A percentile compares a stretch with the other conserved stretches of the same genome.
Evolutionary conservation across 1,284 basidiomycete genomes (phyloP).

Genomic region (Naganishia sp.): DNA sequence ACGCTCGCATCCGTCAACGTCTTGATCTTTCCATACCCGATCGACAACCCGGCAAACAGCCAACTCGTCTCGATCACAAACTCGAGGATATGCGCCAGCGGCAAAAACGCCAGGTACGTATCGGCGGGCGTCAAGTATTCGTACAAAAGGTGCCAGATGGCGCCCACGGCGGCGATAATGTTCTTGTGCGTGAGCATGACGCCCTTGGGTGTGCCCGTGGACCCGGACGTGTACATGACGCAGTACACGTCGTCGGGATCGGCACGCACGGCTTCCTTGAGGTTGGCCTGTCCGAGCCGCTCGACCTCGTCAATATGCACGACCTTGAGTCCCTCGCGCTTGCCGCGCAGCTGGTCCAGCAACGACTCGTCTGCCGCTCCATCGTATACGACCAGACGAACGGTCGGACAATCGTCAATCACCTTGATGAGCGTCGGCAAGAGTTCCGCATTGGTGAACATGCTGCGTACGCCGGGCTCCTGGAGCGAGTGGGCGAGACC

Average conservation of each 20-base stretch:
- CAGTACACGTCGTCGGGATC: conserved; percentile 71
- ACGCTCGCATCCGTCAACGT: conserved; percentile 92
- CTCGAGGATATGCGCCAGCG: conserved; percentile 87
- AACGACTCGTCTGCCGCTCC: conserved; percentile 64
- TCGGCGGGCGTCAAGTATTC: conserved; percentile 72
- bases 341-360: conserved; percentile 62
- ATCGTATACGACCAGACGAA: conserved; percentile 85
- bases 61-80: conserved; percentile 54
- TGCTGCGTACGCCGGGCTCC: conserved; percentile 70
- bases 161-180: conserved; percentile 80
- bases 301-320: conserved; percentile 71
- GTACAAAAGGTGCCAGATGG: conserved; percentile 72
- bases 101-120: conserved; percentile 84
- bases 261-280: conserved; percentile 61
- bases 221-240: conserved; percentile 95
- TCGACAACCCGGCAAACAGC: conserved; percentile 55
- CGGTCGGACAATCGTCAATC: conserved; percentile 66
- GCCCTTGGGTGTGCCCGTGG: conserved; percentile 84
- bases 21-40: conserved; percentile 90
- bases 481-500: conserved; percentile 88
- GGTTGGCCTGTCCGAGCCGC: conserved; percentile 62
- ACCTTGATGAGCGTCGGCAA: conserved; percentile 71
- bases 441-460: conserved; percentile 89
- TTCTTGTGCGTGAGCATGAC: conserved; percentile 87
- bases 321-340: conserved; percentile 58